Evolutionary conservation across 2,329 filamentous ascomycete species (phyloP).

Genomic region (Colletotrichum sp.): DNA sequence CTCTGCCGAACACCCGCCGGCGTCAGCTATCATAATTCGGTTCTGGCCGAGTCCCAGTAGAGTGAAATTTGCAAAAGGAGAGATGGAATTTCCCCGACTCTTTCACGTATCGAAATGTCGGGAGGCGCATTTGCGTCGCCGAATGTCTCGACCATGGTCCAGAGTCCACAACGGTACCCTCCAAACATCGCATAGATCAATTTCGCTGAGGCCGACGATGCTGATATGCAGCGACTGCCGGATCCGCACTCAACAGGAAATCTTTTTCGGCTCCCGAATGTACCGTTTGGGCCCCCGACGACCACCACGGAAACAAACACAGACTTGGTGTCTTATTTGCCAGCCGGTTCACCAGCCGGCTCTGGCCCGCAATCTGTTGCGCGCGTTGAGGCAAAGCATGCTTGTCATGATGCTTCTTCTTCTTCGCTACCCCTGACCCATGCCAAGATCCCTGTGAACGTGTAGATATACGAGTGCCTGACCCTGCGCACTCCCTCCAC

Average conservation of each 20-base stretch:
- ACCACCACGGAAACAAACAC: not conserved
- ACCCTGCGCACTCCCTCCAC: not conserved
- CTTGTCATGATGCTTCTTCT: conserved; percentile 8
- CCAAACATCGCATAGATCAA: not conserved
- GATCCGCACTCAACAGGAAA: not conserved
- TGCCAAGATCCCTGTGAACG: not conserved
- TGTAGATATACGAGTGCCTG: not conserved
- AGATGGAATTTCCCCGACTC: not conserved
- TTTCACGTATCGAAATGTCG: not conserved
- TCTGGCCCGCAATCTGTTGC: not conserved
- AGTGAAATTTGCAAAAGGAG: not conserved
- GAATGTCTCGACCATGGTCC: not conserved
- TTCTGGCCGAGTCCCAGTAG: not conserved
- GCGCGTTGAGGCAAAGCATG: not conserved
- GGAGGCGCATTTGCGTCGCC: not conserved
- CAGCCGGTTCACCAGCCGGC: not conserved
- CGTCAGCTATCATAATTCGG: conserved; percentile 2
- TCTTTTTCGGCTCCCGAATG: not conserved
- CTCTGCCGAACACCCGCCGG: not conserved
- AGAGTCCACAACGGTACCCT: not conserved
- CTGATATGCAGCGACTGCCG: not conserved
- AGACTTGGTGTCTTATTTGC: not conserved
- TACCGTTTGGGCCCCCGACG: not conserved
- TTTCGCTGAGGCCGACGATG: not conserved
- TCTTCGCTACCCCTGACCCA: conserved; percentile 5